phyloP scores from a whole-genome alignment of 2,329 filamentous ascomycete species.

The Trichoderma afroharzianum region DNA sequence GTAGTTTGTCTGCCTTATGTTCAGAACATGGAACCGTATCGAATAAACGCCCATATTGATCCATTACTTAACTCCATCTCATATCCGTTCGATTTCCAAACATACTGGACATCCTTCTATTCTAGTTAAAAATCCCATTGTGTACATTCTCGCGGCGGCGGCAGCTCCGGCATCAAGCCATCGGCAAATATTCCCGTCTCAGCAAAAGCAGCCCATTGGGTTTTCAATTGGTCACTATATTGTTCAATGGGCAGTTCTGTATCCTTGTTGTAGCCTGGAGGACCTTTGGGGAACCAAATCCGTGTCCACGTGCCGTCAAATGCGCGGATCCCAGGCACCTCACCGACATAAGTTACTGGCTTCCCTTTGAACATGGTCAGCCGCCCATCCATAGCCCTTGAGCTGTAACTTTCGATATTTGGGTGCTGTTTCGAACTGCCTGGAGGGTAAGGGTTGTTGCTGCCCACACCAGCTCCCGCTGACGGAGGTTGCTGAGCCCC shows the following conservation, averaged over 20 bases:
- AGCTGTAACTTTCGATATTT: conserved; percentile 41
- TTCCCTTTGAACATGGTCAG: conserved; percentile 61
- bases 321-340: conserved; percentile 46
- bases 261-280: conserved; percentile 59
- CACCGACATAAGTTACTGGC: conserved; percentile 55
- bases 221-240: conserved; percentile 59
- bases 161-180: conserved; percentile 70
- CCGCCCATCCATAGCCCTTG: conserved; percentile 39
- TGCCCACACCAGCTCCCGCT: neutral
- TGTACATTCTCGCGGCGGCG: conserved; percentile 74
- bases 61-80: neutral
- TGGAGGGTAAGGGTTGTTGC: conserved; percentile 42
- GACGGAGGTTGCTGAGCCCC: conserved; percentile 15
- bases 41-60: conserved; percentile 14
- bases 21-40: conserved; percentile 3
- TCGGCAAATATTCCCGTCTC: conserved; percentile 65
- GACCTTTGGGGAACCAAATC: conserved; percentile 71
- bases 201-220: conserved; percentile 61
- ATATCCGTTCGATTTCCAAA: neutral
- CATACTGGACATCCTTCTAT: neutral
- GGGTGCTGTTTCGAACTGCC: conserved; percentile 44
- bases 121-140: conserved; percentile 63
- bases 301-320: conserved; percentile 56
- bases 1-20: conserved; percentile 17
- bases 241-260: conserved; percentile 55